phyloP scores from a whole-genome alignment of 441 rosid species.

The Gossypium davidsonii region DNA sequence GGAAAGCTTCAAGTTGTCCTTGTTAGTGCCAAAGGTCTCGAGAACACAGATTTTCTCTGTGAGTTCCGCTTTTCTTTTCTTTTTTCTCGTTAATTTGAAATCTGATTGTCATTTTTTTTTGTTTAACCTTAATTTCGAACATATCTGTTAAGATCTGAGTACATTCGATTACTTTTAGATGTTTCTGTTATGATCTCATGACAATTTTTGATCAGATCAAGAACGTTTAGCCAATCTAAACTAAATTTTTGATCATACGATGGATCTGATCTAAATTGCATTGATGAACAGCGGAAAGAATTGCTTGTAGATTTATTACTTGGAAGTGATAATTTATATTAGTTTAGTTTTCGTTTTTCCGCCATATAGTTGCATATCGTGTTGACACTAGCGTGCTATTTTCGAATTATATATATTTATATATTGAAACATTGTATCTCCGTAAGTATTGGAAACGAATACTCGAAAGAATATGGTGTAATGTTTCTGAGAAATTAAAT shows the following conservation, averaged over 20 bases:
- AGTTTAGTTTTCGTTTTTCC: no score
- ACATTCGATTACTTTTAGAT: background rate
- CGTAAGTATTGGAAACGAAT: background rate
- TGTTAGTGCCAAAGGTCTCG: slow-evolving; percentile 36
- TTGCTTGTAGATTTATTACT: no score
- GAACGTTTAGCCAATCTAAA: background rate
- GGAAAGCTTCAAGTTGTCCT: slow-evolving; percentile 41
- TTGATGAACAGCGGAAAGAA: no score
- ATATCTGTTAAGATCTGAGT: slow-evolving; percentile 6
- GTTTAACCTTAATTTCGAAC: background rate
- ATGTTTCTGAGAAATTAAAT: background rate
- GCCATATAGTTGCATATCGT: no score
- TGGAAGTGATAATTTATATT: no score
- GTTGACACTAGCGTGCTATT: no score
- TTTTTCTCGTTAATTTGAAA: background rate
- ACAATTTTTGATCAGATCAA: background rate
- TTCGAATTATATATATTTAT: no score
- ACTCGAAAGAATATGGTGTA: background rate
- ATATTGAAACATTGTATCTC: background rate
- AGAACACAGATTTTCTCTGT: slow-evolving; percentile 34
- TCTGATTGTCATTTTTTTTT: background rate
- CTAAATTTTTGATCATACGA: background rate
- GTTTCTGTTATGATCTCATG: background rate
- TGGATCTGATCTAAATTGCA: background rate
- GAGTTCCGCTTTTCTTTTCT: background rate